phyloP scores from a whole-genome alignment of 2,329 filamentous ascomycete genomes.

The Tolypocladium sp. region DNA sequence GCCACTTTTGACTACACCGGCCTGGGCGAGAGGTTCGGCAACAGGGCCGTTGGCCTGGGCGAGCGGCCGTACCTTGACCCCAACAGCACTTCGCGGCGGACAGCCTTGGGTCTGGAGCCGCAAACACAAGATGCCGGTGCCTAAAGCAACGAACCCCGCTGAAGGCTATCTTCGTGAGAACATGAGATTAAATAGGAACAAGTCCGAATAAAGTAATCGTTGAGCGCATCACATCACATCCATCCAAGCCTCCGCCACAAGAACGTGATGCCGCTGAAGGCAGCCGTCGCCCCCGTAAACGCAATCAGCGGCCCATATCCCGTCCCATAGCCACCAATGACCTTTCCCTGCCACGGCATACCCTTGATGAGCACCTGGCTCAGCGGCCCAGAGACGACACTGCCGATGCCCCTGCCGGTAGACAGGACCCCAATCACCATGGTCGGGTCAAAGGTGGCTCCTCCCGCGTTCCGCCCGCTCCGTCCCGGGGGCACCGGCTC shows the following conservation, averaged over 20 bases:
- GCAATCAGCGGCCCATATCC: conserved; percentile 24
- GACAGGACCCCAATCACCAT: conserved; percentile 51
- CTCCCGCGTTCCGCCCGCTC: neutral
- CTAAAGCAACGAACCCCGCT: neutral
- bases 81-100: conserved; percentile 17
- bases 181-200: neutral
- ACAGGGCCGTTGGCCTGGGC: conserved; percentile 41
- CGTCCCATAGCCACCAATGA: conserved; percentile 19
- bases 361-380: conserved; percentile 42
- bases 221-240: conserved; percentile 10
- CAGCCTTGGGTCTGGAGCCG: conserved; percentile 3
- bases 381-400: conserved; percentile 46
- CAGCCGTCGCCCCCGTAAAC: conserved; percentile 21
- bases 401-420: conserved; percentile 52
- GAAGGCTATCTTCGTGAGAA: neutral
- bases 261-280: conserved; percentile 19
- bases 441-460: conserved; percentile 29
- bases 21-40: conserved; percentile 37
- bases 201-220: neutral
- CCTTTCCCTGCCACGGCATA: conserved; percentile 29
- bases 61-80: conserved; percentile 46
- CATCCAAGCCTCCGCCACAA: conserved; percentile 20
- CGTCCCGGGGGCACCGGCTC: neutral
- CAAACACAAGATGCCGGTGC: neutral
- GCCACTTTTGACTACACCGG: conserved; percentile 43